These are phyloP conservation scores for Thelephora aurantiotincta DNA, from an alignment of 768 basidiomycete species.

Conservation along the genomic window DNA sequence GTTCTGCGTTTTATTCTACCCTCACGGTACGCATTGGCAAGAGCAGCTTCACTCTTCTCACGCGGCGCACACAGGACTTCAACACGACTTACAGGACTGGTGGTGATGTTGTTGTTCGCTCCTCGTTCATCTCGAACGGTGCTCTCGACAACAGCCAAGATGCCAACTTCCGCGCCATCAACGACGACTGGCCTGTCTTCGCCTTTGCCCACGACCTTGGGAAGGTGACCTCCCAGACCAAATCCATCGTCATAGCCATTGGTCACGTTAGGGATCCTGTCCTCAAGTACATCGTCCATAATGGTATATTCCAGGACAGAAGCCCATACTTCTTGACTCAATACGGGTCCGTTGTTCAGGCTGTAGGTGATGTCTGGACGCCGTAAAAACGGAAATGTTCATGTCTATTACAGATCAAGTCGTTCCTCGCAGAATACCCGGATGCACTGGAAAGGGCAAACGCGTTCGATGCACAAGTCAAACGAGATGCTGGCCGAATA, in stretches of 20 bases:
- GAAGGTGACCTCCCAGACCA: constrained; percentile 16
- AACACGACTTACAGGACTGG: constrained; percentile 45
- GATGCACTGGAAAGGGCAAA: constrained; percentile 17
- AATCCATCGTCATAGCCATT: constrained; percentile 17
- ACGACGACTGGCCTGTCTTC: constrained; percentile 48
- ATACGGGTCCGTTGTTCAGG: constrained; percentile 12
- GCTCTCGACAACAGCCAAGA: constrained; percentile 37
- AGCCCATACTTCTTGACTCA: constrained; percentile 19
- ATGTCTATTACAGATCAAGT: constrained; percentile 13
- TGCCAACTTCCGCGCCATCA: constrained; percentile 41
- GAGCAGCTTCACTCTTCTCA: not conserved
- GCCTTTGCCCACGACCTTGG: constrained; percentile 46
- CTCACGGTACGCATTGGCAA: constrained; percentile 10
- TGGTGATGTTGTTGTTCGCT: constrained; percentile 36
- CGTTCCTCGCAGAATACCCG: constrained; percentile 19
- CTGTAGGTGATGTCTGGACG: constrained; percentile 10
- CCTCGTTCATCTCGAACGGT: constrained; percentile 46
- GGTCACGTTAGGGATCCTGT: constrained; percentile 25
- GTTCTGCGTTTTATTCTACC: constrained; percentile 50
- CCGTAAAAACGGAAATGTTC: not conserved
- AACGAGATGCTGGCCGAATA: constrained; percentile 16
- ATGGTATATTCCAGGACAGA: constrained; percentile 17
- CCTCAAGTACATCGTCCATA: constrained; percentile 20
- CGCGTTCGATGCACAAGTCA: constrained; percentile 18
- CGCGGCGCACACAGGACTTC: constrained; percentile 18